Conservation (phyloP, 1,284 basidiomycete genomes). For the Pterulicium gracile region DNA sequence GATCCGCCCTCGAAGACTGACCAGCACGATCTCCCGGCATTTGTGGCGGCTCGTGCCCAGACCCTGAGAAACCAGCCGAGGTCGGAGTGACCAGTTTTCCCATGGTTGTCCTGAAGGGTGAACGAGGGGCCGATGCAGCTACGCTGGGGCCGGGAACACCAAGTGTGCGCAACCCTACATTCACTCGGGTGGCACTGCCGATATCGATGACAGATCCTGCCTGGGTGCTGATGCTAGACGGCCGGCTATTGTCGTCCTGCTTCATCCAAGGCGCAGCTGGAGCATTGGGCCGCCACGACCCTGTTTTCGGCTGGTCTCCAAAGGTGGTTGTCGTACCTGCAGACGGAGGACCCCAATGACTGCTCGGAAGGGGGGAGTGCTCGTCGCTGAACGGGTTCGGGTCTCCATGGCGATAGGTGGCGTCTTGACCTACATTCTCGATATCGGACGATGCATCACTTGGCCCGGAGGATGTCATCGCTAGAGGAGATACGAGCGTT, state of each 20-base stretch:
- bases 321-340: constrained; percentile 33
- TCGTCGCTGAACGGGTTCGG: constrained; percentile 40
- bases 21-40: constrained; percentile 43
- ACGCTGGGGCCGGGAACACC: constrained; percentile 7
- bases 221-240: constrained; percentile 51
- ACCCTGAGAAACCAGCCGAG: constrained; percentile 21
- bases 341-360: constrained; percentile 24
- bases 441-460: constrained; percentile 44
- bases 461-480: constrained; percentile 63
- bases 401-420: not conserved
- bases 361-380: constrained; percentile 29
- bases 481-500: constrained; percentile 51
- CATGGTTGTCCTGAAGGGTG: constrained; percentile 49
- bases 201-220: constrained; percentile 54
- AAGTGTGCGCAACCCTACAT: constrained; percentile 35
- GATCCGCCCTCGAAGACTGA: constrained; percentile 39
- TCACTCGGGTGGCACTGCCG: constrained; percentile 51
- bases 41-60: constrained; percentile 52
- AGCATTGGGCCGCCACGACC: constrained; percentile 23
- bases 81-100: constrained; percentile 43
- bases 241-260: constrained; percentile 30
- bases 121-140: constrained; percentile 24
- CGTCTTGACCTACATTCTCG: constrained; percentile 14
- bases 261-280: constrained; percentile 26
- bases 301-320: constrained; percentile 25